These are phyloP conservation scores for Rhodofomes roseus DNA, from an alignment of 1,284 basidiomycete species.

Conservation along the genomic window DNA sequence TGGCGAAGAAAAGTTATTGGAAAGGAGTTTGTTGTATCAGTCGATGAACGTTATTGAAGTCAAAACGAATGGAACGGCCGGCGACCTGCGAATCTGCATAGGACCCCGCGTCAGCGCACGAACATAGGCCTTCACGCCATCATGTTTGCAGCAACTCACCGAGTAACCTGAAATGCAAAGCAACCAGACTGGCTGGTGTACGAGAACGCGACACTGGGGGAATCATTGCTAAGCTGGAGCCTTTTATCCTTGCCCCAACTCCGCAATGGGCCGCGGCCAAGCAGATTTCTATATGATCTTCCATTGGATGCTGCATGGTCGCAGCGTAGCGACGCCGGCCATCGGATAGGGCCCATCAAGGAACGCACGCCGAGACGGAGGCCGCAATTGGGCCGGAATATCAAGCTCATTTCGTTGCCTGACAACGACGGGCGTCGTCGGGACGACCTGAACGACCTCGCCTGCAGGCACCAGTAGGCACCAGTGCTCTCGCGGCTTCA, in stretches of 20 bases:
- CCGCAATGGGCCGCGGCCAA: not conserved
- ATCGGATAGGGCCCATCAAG: not conserved
- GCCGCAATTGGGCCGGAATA: not conserved
- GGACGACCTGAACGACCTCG: no score
- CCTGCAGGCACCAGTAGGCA: no score
- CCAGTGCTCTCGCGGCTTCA: no score
- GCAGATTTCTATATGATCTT: not conserved
- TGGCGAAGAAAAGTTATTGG: conserved; percentile 26
- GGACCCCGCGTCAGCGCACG: not conserved
- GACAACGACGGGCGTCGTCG: not conserved
- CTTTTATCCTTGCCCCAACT: not conserved
- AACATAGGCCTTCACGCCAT: no score
- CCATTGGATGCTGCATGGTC: not conserved
- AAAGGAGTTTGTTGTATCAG: conserved; percentile 19
- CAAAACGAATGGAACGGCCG: conserved; percentile 25
- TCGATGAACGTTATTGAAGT: conserved; percentile 12
- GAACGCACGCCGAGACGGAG: not conserved
- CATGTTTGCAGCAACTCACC: not conserved
- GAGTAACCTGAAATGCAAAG: conserved; percentile 9
- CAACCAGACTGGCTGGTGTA: conserved; percentile 9
- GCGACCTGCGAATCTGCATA: conserved; percentile 20
- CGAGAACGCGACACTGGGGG: not conserved
- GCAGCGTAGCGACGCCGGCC: not conserved
- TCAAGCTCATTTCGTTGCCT: conserved; percentile 1
- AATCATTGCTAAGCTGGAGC: not conserved